These are phyloP conservation scores for Flueggea neowawraea DNA, from an alignment of 441 rosid genomes.

Conservation along the genomic window DNA sequence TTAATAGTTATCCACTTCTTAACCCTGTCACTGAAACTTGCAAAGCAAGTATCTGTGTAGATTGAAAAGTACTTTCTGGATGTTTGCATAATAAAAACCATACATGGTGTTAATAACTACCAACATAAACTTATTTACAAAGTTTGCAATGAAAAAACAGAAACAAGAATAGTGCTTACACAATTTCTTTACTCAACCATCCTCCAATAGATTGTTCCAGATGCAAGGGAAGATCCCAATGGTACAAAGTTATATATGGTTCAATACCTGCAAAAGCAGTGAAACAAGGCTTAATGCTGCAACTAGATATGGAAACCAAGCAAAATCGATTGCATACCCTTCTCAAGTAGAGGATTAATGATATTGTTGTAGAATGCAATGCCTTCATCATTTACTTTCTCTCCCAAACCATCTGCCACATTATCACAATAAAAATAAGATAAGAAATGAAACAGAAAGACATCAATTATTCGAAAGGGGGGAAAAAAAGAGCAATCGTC, in stretches of 20 bases:
- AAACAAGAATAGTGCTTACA: slow-evolving; percentile 45
- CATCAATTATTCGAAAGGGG: not conserved
- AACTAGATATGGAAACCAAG: slow-evolving; percentile 15
- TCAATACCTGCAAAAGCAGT: slow-evolving; percentile 55
- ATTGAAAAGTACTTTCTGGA: slow-evolving; percentile 73
- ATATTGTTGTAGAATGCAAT: slow-evolving; percentile 75
- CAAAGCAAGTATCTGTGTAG: slow-evolving; percentile 91
- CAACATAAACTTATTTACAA: too few relatives aligned
- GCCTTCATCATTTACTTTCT: slow-evolving; percentile 72
- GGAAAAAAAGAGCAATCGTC: too few relatives aligned
- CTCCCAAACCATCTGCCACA: slow-evolving; percentile 76
- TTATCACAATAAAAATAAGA: slow-evolving; percentile 3
- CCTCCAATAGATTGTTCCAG: slow-evolving; percentile 82
- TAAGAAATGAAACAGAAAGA: slow-evolving; percentile 4
- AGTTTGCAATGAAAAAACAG: not conserved
- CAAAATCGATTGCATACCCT: slow-evolving; percentile 47
- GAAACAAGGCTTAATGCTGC: slow-evolving; percentile 5
- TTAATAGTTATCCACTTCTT: slow-evolving; percentile 87
- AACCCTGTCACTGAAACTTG: slow-evolving; percentile 84
- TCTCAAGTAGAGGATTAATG: slow-evolving; percentile 77
- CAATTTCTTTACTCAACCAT: slow-evolving; percentile 69
- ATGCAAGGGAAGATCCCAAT: slow-evolving; percentile 98
- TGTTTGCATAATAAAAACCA: slow-evolving; percentile 14
- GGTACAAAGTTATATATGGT: slow-evolving; percentile 81
- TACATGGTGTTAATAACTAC: not conserved